Conservation (phyloP, 257 asterid species). For the Datura wrightii region DNA sequence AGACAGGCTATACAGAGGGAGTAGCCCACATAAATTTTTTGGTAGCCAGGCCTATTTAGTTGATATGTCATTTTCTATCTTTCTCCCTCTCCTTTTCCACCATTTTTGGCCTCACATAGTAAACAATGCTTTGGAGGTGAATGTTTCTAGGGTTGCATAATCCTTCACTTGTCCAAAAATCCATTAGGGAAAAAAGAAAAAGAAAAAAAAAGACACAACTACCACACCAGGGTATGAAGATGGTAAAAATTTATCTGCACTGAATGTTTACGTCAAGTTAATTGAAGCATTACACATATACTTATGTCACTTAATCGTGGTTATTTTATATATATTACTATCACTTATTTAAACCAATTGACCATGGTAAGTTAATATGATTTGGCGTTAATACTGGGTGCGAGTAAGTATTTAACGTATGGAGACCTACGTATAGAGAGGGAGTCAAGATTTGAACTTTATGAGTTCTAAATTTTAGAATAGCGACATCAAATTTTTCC, state of each 20-base stretch:
- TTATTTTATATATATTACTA: not conserved
- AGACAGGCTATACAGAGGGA: constrained; percentile 6
- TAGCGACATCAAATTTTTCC: no score
- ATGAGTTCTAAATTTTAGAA: no score
- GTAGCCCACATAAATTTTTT: constrained; percentile 49
- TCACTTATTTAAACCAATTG: no score
- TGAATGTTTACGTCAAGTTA: not conserved
- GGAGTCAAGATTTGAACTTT: no score
- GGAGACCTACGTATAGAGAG: not conserved
- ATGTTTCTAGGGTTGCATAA: not conserved
- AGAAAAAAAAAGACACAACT: not conserved
- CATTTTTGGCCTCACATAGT: constrained; percentile 32
- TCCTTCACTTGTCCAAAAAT: not conserved
- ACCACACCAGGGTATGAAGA: not conserved
- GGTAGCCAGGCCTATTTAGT: constrained; percentile 51
- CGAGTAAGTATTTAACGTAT: not conserved
- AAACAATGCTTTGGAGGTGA: not conserved
- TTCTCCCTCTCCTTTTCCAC: not conserved
- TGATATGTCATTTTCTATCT: constrained; percentile 60
- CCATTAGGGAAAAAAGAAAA: no score
- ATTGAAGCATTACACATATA: not conserved
- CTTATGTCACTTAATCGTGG: not conserved
- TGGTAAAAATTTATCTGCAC: not conserved
- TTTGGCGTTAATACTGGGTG: not conserved
- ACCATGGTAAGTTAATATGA: not conserved